These are phyloP conservation scores for Clarkia xantiana DNA, from an alignment of 345 rosid species.

Conservation along the genomic window DNA sequence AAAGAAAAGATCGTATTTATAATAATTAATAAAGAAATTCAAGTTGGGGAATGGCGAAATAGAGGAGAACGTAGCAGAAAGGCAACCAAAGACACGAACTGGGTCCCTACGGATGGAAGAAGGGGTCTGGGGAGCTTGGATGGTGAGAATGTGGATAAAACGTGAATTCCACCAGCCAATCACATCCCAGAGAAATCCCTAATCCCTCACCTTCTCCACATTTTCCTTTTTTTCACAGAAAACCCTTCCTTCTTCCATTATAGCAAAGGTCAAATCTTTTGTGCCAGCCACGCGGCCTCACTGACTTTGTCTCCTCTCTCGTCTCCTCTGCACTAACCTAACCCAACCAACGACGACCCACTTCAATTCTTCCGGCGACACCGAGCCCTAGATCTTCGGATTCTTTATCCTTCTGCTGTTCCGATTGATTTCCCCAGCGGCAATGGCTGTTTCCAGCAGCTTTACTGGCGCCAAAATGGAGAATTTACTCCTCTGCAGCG, in stretches of 20 bases:
- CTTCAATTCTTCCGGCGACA: no score
- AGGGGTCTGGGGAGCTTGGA: not conserved
- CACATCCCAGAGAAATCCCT: slow-evolving; percentile 10
- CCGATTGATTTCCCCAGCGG: not conserved
- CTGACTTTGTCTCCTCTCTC: not conserved
- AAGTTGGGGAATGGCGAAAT: no score
- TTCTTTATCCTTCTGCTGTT: no score
- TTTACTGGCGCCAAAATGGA: slow-evolving; percentile 12
- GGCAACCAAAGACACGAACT: not conserved
- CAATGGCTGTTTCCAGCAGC: slow-evolving; percentile 14
- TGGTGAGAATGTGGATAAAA: slow-evolving; percentile 11
- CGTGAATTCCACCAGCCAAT: slow-evolving; percentile 13
- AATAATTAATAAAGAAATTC: no score
- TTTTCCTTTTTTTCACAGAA: not conserved
- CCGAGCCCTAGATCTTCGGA: no score
- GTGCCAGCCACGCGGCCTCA: slow-evolving; percentile 3
- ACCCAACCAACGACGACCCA: no score
- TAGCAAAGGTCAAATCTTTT: slow-evolving; percentile 1
- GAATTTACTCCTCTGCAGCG: slow-evolving; percentile 7
- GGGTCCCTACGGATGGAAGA: not conserved
- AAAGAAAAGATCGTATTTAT: no score
- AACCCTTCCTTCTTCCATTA: not conserved
- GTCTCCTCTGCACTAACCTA: no score
- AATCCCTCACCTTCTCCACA: slow-evolving; percentile 3
- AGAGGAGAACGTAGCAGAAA: not conserved